These are phyloP conservation scores for Spatholobus suberectus DNA, from an alignment of 306 rosid genomes.

Conservation along the genomic window DNA sequence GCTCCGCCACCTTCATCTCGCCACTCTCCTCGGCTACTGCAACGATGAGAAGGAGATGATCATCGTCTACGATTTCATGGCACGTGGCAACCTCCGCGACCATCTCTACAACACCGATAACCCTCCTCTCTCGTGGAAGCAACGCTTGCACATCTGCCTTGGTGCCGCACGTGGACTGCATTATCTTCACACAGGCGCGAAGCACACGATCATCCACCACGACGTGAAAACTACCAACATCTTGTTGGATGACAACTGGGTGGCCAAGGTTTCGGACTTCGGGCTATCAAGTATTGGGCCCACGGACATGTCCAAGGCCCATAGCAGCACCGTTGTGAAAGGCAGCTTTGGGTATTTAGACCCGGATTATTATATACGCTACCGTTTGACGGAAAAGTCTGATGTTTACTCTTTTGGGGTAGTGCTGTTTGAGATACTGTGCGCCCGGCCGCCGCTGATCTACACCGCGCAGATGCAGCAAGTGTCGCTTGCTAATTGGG, in stretches of 20 bases:
- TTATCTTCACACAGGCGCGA: constrained; percentile 57
- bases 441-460: constrained; percentile 50
- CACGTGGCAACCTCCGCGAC: constrained; percentile 52
- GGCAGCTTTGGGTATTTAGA: constrained; percentile 56
- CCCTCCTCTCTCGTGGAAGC: constrained; percentile 48
- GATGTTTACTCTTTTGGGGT: constrained; percentile 74
- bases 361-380: constrained; percentile 47
- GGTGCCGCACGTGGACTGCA: constrained; percentile 59
- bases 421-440: constrained; percentile 60
- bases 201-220: constrained; percentile 56
- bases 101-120: constrained; percentile 52
- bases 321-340: constrained; percentile 45
- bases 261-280: constrained; percentile 59
- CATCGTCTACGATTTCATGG: constrained; percentile 56
- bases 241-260: constrained; percentile 54
- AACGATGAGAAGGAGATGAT: constrained; percentile 52
- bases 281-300: constrained; percentile 59
- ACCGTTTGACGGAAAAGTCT: constrained; percentile 54
- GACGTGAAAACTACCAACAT: constrained; percentile 69
- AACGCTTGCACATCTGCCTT: constrained; percentile 46
- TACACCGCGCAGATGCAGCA: constrained; percentile 22
- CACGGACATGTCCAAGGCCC: constrained; percentile 24
- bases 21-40: constrained; percentile 50
- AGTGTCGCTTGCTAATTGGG: constrained; percentile 56
- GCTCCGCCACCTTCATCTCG: constrained; percentile 51